phyloP scores from a whole-genome alignment of 306 rosid genomes.

The Urtica urens region DNA sequence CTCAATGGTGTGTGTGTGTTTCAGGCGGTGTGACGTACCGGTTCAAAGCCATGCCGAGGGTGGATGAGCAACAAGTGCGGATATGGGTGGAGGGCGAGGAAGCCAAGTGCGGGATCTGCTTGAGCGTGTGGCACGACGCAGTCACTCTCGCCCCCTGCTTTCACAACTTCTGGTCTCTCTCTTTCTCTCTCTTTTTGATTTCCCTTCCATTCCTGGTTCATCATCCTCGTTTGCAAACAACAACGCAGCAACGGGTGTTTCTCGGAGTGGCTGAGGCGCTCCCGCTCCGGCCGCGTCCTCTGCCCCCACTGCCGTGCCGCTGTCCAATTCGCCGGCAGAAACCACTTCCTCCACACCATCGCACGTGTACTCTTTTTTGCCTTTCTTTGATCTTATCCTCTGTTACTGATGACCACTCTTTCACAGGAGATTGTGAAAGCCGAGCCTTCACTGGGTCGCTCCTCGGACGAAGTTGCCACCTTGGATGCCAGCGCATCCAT shows the following conservation, averaged over 20 bases:
- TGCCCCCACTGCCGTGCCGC: slow-evolving; percentile 94
- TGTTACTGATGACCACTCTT: slow-evolving; percentile 1
- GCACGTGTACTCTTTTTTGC: slow-evolving; percentile 27
- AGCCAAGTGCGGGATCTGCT: slow-evolving; percentile 89
- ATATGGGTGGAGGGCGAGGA: slow-evolving; percentile 62
- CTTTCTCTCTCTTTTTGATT: slow-evolving; percentile 1
- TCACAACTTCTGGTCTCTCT: slow-evolving; percentile 73
- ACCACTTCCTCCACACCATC: slow-evolving; percentile 65
- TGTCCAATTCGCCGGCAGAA: slow-evolving; percentile 80
- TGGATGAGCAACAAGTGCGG: slow-evolving; percentile 27
- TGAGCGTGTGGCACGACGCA: slow-evolving; percentile 85
- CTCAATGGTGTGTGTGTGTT: too few species aligned
- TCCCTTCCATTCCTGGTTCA: slow-evolving; percentile 15
- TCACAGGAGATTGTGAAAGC: slow-evolving; percentile 48
- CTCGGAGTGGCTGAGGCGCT: slow-evolving; percentile 84
- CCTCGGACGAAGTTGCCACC: slow-evolving; percentile 54
- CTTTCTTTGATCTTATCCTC: slow-evolving; percentile 11
- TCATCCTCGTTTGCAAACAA: slow-evolving; percentile 14
- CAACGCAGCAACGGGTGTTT: slow-evolving; percentile 84
- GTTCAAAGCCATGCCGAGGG: slow-evolving; percentile 52
- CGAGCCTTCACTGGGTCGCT: slow-evolving; percentile 61
- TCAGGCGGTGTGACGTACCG: slow-evolving; percentile 53
- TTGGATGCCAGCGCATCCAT: slow-evolving; percentile 64
- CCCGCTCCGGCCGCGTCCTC: slow-evolving; percentile 62
- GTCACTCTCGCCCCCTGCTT: slow-evolving; percentile 89